Conservation (phyloP, 306 rosid genomes). For the Pachyrhizus erosus region DNA sequence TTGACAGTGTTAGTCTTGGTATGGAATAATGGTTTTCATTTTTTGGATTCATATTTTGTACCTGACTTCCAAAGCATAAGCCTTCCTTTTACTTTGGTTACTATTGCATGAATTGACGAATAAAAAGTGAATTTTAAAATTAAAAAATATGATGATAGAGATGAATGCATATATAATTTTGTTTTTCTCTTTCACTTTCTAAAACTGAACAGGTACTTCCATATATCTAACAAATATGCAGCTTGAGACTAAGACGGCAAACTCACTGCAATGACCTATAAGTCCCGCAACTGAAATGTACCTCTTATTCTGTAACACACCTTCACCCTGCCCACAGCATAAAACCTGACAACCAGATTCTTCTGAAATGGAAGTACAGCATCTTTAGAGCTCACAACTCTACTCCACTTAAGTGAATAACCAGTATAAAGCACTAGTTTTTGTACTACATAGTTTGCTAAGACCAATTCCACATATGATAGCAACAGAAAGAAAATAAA, state of each 20-base stretch:
- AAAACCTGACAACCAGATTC: neutral
- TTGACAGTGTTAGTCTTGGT: neutral
- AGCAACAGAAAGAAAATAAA: constrained; percentile 3
- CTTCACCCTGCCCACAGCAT: neutral
- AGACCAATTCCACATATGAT: neutral
- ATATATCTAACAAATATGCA: neutral
- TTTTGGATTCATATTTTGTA: neutral
- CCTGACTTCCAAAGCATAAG: neutral
- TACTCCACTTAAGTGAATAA: neutral
- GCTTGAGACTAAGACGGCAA: neutral
- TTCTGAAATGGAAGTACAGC: neutral
- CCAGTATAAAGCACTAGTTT: neutral
- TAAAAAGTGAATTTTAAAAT: neutral
- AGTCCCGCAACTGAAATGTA: neutral
- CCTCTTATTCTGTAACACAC: neutral
- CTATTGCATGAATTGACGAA: neutral
- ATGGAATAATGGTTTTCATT: neutral
- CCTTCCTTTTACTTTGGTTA: neutral
- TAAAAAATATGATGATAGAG: neutral
- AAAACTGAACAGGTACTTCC: neutral
- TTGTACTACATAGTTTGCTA: neutral
- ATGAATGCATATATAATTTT: neutral
- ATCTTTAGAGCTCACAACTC: neutral
- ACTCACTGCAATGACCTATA: neutral
- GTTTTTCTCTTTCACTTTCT: neutral